phyloP scores from a whole-genome alignment of 2,329 filamentous ascomycete species.

The Gnomoniopsis sp. region DNA sequence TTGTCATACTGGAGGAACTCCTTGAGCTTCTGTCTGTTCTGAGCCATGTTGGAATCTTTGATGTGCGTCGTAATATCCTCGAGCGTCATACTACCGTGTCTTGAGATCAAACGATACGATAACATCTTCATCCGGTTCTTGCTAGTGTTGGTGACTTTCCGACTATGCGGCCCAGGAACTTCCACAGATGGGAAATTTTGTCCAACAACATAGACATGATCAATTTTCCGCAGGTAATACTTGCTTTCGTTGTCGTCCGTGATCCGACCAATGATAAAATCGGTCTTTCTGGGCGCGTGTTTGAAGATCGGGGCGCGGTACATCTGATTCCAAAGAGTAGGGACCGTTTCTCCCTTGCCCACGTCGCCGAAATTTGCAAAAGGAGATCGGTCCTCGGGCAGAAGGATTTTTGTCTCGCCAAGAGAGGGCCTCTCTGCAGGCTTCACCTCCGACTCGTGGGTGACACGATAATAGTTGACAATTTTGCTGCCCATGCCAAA shows the following conservation, averaged over 20 bases:
- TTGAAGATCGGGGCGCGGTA: constrained; percentile 92
- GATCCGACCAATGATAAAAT: constrained; percentile 84
- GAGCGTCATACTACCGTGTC: constrained; percentile 69
- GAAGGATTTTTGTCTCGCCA: constrained; percentile 81
- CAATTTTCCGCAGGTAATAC: constrained; percentile 84
- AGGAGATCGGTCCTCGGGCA: constrained; percentile 92
- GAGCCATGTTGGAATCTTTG: constrained; percentile 87
- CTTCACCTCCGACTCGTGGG: constrained; percentile 68
- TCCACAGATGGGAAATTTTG: constrained; percentile 91
- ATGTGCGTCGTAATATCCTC: constrained; percentile 90
- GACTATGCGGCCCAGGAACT: constrained; percentile 87
- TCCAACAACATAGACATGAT: constrained; percentile 86
- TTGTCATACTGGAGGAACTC: constrained; percentile 93
- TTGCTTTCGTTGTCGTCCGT: constrained; percentile 71
- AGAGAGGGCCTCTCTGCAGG: constrained; percentile 76
- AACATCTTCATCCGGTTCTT: constrained; percentile 98
- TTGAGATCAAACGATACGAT: constrained; percentile 81
- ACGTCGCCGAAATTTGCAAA: constrained; percentile 95
- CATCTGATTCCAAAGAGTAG: constrained; percentile 92
- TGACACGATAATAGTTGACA: constrained; percentile 93
- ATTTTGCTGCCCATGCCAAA: constrained; percentile 96
- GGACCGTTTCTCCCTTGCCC: constrained; percentile 83
- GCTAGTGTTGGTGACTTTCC: constrained; percentile 93
- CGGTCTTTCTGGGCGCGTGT: constrained; percentile 71
- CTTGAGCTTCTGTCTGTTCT: constrained; percentile 94